These are phyloP conservation scores for Fusarium pseudonygamai DNA, from an alignment of 2,329 filamentous ascomycete species.

Conservation along the genomic window DNA sequence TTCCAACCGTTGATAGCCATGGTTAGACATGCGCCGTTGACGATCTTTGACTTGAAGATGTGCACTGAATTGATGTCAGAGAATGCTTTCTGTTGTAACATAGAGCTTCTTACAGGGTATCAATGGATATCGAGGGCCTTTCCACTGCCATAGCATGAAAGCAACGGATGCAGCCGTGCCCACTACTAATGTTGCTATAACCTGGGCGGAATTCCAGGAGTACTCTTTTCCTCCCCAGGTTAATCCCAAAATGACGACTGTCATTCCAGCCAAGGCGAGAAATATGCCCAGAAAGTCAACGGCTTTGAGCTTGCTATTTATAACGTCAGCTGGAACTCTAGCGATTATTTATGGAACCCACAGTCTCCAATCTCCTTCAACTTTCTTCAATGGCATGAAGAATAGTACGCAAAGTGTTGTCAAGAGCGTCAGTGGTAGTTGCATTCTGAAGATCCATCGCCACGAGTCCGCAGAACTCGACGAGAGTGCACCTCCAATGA, in stretches of 20 bases:
- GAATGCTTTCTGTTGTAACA: accelerated
- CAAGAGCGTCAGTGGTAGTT: constrained; percentile 60
- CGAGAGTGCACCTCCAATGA: constrained; percentile 62
- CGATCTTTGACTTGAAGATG: constrained; percentile 63
- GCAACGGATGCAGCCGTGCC: constrained; percentile 57
- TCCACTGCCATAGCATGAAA: constrained; percentile 64
- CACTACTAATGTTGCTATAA: constrained; percentile 63
- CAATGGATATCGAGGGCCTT: constrained; percentile 58
- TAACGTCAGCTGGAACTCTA: neutral
- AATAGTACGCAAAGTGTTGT: constrained; percentile 59
- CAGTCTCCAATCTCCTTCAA: constrained; percentile 61
- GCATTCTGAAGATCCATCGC: constrained; percentile 65
- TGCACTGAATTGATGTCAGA: constrained; percentile 48
- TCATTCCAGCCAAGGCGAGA: constrained; percentile 57
- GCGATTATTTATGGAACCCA: constrained; percentile 27
- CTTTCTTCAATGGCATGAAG: constrained; percentile 66
- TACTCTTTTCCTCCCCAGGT: constrained; percentile 70
- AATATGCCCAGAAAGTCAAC: constrained; percentile 61
- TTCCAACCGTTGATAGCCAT: constrained; percentile 70
- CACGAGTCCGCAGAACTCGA: constrained; percentile 57
- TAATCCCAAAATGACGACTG: constrained; percentile 58
- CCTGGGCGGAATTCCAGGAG: constrained; percentile 63
- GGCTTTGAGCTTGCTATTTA: constrained; percentile 56
- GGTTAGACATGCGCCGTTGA: constrained; percentile 64
- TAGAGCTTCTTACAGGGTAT: constrained; percentile 50